Evolutionary conservation across 306 rosid species (phyloP).

Genomic region (Arachis hypogaea): DNA sequence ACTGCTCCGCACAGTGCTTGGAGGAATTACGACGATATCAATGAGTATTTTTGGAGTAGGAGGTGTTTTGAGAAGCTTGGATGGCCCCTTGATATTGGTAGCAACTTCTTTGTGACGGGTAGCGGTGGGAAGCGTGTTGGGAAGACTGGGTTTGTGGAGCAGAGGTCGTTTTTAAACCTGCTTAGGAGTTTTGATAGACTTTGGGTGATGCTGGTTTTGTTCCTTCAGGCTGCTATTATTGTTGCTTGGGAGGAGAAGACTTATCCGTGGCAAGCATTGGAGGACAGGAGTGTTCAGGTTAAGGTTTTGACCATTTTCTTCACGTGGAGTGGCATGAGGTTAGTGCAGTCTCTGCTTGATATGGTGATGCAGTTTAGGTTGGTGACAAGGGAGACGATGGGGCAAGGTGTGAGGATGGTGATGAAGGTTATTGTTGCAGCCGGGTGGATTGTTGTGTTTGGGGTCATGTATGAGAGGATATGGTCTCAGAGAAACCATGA

Average conservation of each 20-base stretch:
- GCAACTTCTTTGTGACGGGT: constrained; percentile 70
- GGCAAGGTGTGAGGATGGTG: constrained; percentile 80
- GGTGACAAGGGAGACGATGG: constrained; percentile 81
- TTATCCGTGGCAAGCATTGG: constrained; percentile 73
- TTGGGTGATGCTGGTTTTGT: constrained; percentile 82
- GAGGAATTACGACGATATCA: constrained; percentile 94
- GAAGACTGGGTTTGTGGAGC: constrained; percentile 97
- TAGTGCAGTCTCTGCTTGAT: constrained; percentile 78
- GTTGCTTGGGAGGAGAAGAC: constrained; percentile 76
- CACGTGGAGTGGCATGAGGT: constrained; percentile 88
- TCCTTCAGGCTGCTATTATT: constrained; percentile 86
- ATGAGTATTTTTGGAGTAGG: constrained; percentile 91
- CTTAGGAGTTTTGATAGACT: constrained; percentile 84
- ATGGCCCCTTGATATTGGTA: constrained; percentile 85
- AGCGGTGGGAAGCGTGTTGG: constrained; percentile 73
- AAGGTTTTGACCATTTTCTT: constrained; percentile 67
- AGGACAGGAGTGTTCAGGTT: constrained; percentile 62
- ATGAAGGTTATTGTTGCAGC: constrained; percentile 81
- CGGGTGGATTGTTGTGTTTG: constrained; percentile 67
- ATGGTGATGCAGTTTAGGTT: constrained; percentile 77
- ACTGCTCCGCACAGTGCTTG: constrained; percentile 85
- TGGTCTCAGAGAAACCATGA: constrained; percentile 73
- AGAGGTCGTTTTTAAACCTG: constrained; percentile 92
- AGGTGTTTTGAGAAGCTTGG: constrained; percentile 87
- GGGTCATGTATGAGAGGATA: constrained; percentile 74